These are phyloP conservation scores for Talaromyces trachyspermus DNA, from an alignment of 495 filamentous ascomycete species.

Conservation along the genomic window DNA sequence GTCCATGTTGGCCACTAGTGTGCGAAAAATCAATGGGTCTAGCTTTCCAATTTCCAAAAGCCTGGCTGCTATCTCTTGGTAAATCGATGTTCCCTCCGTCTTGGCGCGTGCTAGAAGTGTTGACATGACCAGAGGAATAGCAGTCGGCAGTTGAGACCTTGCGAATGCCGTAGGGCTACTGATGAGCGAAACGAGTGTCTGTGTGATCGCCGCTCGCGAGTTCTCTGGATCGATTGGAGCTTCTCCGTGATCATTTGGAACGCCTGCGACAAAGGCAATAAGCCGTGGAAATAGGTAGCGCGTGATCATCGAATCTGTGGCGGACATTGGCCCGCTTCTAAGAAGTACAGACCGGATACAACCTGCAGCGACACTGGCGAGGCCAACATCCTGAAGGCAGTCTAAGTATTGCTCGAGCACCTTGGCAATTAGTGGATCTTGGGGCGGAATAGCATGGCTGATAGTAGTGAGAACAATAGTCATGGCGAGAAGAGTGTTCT, in stretches of 20 bases:
- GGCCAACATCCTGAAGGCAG: conserved; percentile 73
- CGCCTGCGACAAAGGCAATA: conserved; percentile 62
- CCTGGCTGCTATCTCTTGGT: conserved; percentile 63
- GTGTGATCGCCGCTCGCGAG: conserved; percentile 57
- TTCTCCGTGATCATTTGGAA: conserved; percentile 44
- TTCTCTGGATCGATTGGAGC: conserved; percentile 64
- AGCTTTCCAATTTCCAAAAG: conserved; percentile 74
- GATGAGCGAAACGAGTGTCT: conserved; percentile 66
- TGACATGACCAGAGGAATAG: conserved; percentile 69
- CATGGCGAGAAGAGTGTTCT: conserved; percentile 80
- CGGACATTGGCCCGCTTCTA: conserved; percentile 52
- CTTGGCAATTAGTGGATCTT: conserved; percentile 59
- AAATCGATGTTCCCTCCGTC: conserved; percentile 37
- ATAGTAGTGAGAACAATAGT: conserved; percentile 85
- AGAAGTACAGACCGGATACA: conserved; percentile 81
- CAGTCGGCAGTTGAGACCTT: conserved; percentile 44
- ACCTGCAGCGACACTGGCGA: conserved; percentile 75
- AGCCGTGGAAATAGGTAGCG: conserved; percentile 70
- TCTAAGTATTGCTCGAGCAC: conserved; percentile 74
- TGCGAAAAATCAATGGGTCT: conserved; percentile 66
- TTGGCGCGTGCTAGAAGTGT: conserved; percentile 68
- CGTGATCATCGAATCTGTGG: conserved; percentile 64
- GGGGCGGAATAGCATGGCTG: conserved; percentile 59
- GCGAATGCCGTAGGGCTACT: conserved; percentile 41
- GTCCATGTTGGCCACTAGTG: conserved; percentile 64